Evolutionary conservation across 1,139 yeast genomes (phyloP).

Genomic region (Sugiyamaella pinicola): DNA sequence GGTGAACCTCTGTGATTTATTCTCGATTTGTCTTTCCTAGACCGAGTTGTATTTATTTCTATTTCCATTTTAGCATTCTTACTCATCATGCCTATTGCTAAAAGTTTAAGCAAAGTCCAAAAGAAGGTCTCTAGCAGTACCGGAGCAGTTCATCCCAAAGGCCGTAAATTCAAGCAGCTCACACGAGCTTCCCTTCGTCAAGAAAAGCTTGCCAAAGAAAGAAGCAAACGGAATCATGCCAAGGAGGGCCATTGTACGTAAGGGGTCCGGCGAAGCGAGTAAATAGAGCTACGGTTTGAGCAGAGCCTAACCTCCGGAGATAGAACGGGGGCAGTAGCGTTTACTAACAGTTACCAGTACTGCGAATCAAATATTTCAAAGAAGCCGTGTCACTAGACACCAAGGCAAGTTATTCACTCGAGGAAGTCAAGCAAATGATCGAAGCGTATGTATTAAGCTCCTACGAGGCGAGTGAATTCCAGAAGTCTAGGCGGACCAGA

Average conservation of each 20-base stretch:
- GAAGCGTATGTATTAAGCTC: constrained; percentile 46
- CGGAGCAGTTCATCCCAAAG: constrained; percentile 71
- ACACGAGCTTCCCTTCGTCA: constrained; percentile 86
- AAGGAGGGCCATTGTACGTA: constrained; percentile 42
- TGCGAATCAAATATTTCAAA: constrained; percentile 63
- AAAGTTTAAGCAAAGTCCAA: constrained; percentile 70
- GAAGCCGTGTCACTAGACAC: constrained; percentile 55
- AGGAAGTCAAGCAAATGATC: constrained; percentile 63
- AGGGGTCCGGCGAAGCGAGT: neutral
- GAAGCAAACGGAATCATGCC: constrained; percentile 63
- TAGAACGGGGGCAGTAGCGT: too few species aligned
- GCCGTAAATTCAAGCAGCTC: constrained; percentile 82
- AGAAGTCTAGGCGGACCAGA: constrained; percentile 2
- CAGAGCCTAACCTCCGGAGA: too few species aligned
- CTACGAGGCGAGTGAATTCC: too few species aligned
- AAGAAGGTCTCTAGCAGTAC: constrained; percentile 62
- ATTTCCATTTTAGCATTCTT: neutral
- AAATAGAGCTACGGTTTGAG: neutral
- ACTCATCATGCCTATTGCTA: constrained; percentile 70
- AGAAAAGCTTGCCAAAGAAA: constrained; percentile 62
- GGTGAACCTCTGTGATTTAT: neutral
- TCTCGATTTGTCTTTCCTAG: too few species aligned
- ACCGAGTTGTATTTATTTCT: neutral
- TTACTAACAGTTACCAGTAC: constrained; percentile 7
- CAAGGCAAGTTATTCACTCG: constrained; percentile 50